Conservation (phyloP, 306 rosid species). For the Medicago lupulina region DNA sequence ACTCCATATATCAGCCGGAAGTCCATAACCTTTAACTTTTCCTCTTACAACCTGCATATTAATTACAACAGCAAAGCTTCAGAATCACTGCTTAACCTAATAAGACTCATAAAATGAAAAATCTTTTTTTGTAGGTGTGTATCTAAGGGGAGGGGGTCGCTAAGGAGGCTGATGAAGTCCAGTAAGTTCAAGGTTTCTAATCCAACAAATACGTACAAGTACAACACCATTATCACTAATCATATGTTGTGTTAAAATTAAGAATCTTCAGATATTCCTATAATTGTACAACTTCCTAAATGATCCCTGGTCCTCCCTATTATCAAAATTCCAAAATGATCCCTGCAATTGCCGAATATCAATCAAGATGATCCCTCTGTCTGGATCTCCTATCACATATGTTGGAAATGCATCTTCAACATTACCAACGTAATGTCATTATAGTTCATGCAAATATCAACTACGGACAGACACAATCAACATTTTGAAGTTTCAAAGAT, state of each 20-base stretch:
- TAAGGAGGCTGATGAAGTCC: slow-evolving; percentile 1
- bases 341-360: too few species aligned
- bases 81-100: slow-evolving; percentile 7
- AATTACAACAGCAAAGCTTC: slow-evolving; percentile 37
- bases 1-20: slow-evolving; percentile 98
- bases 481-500: neutral
- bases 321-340: too few species aligned
- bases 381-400: neutral
- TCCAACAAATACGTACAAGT: slow-evolving; percentile 16
- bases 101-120: slow-evolving; percentile 8
- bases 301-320: too few species aligned
- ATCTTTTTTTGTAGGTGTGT: neutral
- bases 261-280: too few species aligned
- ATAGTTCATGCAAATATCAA: neutral
- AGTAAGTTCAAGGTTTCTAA: slow-evolving; percentile 29
- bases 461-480: neutral
- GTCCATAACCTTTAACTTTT: slow-evolving; percentile 75
- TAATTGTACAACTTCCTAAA: too few species aligned
- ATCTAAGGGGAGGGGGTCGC: neutral
- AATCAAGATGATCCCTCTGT: neutral
- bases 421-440: neutral
- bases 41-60: slow-evolving; percentile 86
- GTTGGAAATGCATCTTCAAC: neutral
- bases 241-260: too few species aligned
- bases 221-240: slow-evolving; percentile 13